Evolutionary conservation across 208 protist genomes (phyloP).

Genomic region (Borovskyia barvae): DNA sequence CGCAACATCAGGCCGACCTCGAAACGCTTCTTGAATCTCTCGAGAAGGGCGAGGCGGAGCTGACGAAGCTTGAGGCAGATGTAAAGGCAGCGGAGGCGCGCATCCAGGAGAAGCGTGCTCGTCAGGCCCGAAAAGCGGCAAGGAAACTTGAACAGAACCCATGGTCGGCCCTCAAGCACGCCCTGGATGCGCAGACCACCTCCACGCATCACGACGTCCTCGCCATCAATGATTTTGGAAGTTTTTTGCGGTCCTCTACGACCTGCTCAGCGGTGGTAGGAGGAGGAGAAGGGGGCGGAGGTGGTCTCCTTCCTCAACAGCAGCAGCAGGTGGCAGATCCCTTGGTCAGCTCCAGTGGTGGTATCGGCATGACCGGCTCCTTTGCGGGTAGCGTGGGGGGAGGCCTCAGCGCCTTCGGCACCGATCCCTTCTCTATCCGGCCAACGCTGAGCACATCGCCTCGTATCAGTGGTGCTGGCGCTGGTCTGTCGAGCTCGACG

Average conservation of each 20-base stretch:
- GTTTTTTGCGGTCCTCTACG: slow-evolving; percentile 35
- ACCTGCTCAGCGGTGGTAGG: background rate
- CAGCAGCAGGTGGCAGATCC: slow-evolving; percentile 2
- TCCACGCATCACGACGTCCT: slow-evolving; percentile 63
- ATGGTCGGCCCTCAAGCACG: slow-evolving; percentile 44
- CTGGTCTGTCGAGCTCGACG: slow-evolving; percentile 10
- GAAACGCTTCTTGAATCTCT: slow-evolving; percentile 18
- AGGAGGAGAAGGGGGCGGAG: too few relatives aligned
- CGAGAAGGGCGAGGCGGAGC: slow-evolving; percentile 11
- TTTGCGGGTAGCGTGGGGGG: background rate
- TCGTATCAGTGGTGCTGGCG: too few relatives aligned
- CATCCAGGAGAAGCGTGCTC: slow-evolving; percentile 29
- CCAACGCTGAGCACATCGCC: slow-evolving; percentile 4
- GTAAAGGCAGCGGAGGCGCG: slow-evolving; percentile 29
- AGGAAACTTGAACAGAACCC: slow-evolving; percentile 27
- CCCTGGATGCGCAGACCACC: slow-evolving; percentile 30
- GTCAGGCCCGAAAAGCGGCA: slow-evolving; percentile 29
- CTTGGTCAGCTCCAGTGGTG: slow-evolving; percentile 1
- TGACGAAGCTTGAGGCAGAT: slow-evolving; percentile 41
- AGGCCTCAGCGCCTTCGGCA: slow-evolving; percentile 13
- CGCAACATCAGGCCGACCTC: slow-evolving; percentile 48
- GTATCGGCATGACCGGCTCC: slow-evolving; percentile 1
- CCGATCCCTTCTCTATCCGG: slow-evolving; percentile 17
- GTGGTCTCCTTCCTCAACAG: too few relatives aligned
- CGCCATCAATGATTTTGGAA: slow-evolving; percentile 68